phyloP scores from a whole-genome alignment of 164 flowering plant genomes.

The Sextonia rubra region DNA sequence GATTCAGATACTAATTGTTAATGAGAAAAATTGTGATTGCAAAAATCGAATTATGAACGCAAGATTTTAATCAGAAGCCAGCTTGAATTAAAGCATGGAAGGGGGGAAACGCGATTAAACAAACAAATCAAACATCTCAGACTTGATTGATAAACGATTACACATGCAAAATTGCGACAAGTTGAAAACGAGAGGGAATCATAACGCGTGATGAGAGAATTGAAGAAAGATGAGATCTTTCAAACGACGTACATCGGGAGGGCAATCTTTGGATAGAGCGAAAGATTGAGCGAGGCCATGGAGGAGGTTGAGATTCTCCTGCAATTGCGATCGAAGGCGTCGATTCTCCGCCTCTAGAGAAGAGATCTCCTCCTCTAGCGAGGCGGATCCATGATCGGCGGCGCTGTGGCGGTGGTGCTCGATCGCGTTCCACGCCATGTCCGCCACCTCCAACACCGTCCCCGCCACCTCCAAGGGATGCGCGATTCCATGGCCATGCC shows the following conservation, averaged over 20 bases:
- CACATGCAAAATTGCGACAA: no score
- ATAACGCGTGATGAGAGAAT: background rate
- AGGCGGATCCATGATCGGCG: conserved; percentile 17
- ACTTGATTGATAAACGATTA: no score
- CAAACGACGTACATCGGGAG: conserved; percentile 75
- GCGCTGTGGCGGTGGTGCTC: conserved; percentile 49
- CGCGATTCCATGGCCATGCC: conserved; percentile 9
- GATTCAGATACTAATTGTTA: no score
- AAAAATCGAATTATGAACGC: no score
- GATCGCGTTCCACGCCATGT: conserved; percentile 79
- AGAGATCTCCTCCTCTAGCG: background rate
- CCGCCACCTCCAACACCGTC: conserved; percentile 46
- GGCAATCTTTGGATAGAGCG: conserved; percentile 46
- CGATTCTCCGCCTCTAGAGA: conserved; percentile 46
- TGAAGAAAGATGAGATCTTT: background rate
- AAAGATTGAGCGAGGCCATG: conserved; percentile 50
- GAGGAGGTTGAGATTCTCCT: conserved; percentile 62
- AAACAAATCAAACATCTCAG: no score
- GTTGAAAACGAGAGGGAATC: background rate
- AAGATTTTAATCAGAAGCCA: no score
- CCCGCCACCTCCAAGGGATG: conserved; percentile 25
- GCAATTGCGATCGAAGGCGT: conserved; percentile 47
- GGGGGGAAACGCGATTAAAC: no score
- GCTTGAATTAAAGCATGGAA: no score
- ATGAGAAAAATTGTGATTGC: no score